Evolutionary conservation across 768 basidiomycete species (phyloP).

Genomic region (Suillus discolor): DNA sequence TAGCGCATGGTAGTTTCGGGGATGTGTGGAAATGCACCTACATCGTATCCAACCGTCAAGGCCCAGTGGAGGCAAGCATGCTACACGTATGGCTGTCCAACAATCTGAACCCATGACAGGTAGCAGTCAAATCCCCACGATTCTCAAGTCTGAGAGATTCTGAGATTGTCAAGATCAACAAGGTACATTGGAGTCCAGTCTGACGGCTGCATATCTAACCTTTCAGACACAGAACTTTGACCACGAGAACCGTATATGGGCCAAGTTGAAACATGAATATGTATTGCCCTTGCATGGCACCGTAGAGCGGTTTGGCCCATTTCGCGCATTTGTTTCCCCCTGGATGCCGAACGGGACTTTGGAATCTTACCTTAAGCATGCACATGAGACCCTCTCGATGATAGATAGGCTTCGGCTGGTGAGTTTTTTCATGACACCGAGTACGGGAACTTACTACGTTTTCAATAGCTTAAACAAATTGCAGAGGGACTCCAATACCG

Average conservation of each 20-base stretch:
- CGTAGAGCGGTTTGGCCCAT: slow-evolving; percentile 36
- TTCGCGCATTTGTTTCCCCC: too few relatives aligned
- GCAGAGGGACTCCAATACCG: too few relatives aligned
- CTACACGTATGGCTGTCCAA: background rate
- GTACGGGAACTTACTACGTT: too few relatives aligned
- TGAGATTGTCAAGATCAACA: background rate
- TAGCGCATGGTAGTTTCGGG: slow-evolving; percentile 10
- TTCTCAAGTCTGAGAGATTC: background rate
- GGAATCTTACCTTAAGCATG: too few relatives aligned
- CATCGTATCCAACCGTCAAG: background rate
- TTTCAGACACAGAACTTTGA: slow-evolving; percentile 21
- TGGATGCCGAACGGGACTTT: too few relatives aligned
- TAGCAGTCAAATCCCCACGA: slow-evolving; percentile 7
- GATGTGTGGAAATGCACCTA: slow-evolving; percentile 14
- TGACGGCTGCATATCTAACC: background rate
- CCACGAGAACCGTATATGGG: slow-evolving; percentile 43
- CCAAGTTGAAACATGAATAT: slow-evolving; percentile 38
- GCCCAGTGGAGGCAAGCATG: background rate
- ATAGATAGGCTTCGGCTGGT: too few relatives aligned
- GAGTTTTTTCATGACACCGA: too few relatives aligned
- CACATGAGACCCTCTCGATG: too few relatives aligned
- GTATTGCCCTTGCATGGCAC: slow-evolving; percentile 40
- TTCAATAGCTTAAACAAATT: too few relatives aligned
- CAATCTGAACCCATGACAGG: slow-evolving; percentile 3
- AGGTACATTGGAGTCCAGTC: background rate